Base-by-base conservation (phyloP, 805 yeast species). In the Saccharomyces kudriavzevii region DNA sequence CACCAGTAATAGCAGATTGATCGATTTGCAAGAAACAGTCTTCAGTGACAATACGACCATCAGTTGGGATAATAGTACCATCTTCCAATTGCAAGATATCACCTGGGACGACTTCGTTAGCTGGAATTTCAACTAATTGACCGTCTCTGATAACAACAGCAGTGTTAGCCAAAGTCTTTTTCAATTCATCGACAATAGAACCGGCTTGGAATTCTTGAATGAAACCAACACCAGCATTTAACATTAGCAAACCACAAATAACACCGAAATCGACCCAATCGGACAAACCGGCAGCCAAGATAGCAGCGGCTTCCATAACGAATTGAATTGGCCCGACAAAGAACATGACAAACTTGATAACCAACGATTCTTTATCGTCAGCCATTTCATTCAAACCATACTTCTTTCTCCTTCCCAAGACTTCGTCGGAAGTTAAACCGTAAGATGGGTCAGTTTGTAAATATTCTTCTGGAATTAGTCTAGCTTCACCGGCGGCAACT, bases 251-350 rank as follows among this genome's bases (percentile, higher is more conserved):
- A 76, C 86, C 97, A 76, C 88, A 84, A 71, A 90, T 90, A 72
- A 90, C 97, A 83, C 97, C 97, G 79, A 90, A 90, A 83, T 90
- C 97, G 69, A 90, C 96, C 97, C 97, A 90, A 79, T 91, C 97
- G 78, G 87, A 89, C 67, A 89, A 80, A 83, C 96, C 96, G 62
- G 96, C 96, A 70, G 96, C 96, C 73, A 89, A 79, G 60, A 89
- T 81, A 64, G 96, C 96, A 68, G 96, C 96, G 70, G 92, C 95
- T 78, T 89, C 96, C 96, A 89, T 89, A 70, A 89, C 96, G 84
- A 89, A 89, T 78, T 89, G 96, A 73, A 89, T 89, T 62, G 96
- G 96, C 76, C 96, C 96, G 61, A 89, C 85, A 74, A 89, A 89
- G 82, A 88, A 89, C 85, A 81, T 80, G 68, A 85, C 69, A 72